Percentiles rank a stretch among this genome's conserved stretches.
Conservation (phyloP, 169 alveolate genomes). For the Theileria annulata region DNA sequence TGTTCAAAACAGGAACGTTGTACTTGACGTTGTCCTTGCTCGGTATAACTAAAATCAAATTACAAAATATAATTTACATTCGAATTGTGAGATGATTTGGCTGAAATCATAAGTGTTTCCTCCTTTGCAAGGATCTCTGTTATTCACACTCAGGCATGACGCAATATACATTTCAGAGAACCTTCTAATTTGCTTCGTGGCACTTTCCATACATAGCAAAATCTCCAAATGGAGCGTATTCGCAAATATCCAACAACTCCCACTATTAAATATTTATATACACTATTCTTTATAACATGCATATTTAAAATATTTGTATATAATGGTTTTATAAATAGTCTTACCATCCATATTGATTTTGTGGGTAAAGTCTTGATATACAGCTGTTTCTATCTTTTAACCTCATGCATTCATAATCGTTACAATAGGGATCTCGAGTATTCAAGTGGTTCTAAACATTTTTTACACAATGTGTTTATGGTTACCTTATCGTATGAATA, state of each 20-base stretch:
- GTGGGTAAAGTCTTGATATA: constrained; percentile 5
- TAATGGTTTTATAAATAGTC: neutral
- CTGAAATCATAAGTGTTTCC: constrained; percentile 13
- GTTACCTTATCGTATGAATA: neutral
- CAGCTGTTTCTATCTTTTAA: constrained; percentile 5
- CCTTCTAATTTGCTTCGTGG: neutral
- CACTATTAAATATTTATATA: constrained; percentile 31
- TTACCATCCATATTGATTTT: constrained; percentile 7
- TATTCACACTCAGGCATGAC: neutral
- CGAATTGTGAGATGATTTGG: constrained; percentile 8
- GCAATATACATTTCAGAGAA: constrained; percentile 16
- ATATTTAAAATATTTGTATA: neutral
- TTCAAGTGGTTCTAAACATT: constrained; percentile 4
- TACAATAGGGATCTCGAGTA: constrained; percentile 1
- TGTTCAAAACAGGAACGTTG: constrained; percentile 2
- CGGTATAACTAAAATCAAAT: constrained; percentile 17
- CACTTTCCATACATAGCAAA: constrained; percentile 35
- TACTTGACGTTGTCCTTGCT: constrained; percentile 10
- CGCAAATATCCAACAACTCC: constrained; percentile 56
- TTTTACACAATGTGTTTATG: neutral
- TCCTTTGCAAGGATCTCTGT: constrained; percentile 18
- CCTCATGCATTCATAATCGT: constrained; percentile 8
- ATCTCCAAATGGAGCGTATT: constrained; percentile 53
- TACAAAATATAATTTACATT: neutral
- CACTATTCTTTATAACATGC: too few relatives aligned